Percentiles rank a stretch among this genome's conserved stretches.
Evolutionary conservation across 768 basidiomycete genomes (phyloP).

Genomic region (Mycena indigotica): DNA sequence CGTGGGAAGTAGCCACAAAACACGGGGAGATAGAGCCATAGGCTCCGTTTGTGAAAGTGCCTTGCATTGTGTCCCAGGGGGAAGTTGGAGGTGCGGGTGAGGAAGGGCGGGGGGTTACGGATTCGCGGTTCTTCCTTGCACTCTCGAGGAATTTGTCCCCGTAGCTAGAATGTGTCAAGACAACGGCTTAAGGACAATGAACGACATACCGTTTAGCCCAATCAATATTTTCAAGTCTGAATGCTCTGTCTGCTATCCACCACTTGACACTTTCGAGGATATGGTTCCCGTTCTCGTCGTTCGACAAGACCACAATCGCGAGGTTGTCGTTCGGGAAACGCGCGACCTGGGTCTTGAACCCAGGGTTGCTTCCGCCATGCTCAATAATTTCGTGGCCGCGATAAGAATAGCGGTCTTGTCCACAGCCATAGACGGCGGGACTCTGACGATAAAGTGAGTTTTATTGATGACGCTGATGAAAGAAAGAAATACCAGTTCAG

Average conservation of each 20-base stretch:
- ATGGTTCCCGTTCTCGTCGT: constrained; percentile 39
- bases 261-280: constrained; percentile 42
- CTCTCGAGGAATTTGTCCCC: constrained; percentile 27
- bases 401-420: constrained; percentile 42
- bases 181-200: neutral
- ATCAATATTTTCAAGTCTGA: constrained; percentile 36
- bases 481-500: constrained; percentile 32
- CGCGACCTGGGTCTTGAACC: constrained; percentile 32
- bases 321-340: constrained; percentile 33
- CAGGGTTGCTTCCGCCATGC: constrained; percentile 45
- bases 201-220: constrained; percentile 34
- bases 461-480: constrained; percentile 13
- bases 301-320: constrained; percentile 42
- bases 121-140: constrained; percentile 23
- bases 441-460: constrained; percentile 28
- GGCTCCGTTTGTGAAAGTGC: constrained; percentile 36
- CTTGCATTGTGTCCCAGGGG: constrained; percentile 27
- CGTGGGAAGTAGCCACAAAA: constrained; percentile 24
- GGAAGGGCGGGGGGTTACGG: constrained; percentile 28
- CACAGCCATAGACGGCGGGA: constrained; percentile 42
- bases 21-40: constrained; percentile 41
- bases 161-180: constrained; percentile 22
- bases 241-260: constrained; percentile 38
- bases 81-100: constrained; percentile 25
- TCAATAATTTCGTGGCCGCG: constrained; percentile 45